Evolutionary conservation across 169 alveolate genomes (phyloP).

Genomic region (Plasmodium gonderi): DNA sequence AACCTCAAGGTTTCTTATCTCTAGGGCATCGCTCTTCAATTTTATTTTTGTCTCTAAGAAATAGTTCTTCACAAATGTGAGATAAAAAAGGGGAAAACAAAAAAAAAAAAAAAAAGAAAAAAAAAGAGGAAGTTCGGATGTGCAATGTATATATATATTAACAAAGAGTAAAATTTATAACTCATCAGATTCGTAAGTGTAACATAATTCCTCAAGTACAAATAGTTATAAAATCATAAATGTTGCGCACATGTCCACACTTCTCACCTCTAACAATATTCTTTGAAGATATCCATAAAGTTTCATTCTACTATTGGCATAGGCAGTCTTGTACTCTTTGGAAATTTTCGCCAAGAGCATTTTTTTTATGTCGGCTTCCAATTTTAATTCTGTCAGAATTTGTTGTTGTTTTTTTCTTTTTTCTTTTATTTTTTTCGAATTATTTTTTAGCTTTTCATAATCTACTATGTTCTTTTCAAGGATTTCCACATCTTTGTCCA

Average conservation of each 20-base stretch:
- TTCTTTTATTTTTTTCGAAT: conserved; percentile 43
- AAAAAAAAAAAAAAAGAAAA: no score
- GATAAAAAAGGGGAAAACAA: no score
- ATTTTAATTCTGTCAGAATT: conserved; percentile 37
- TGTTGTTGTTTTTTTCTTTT: conserved; percentile 60
- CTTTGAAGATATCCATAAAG: conserved; percentile 21
- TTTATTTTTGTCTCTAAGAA: conserved; percentile 60
- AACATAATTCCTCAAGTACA: background rate
- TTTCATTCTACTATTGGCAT: conserved; percentile 15
- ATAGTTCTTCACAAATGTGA: conserved; percentile 14
- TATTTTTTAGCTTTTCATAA: conserved; percentile 45
- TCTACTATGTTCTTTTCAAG: conserved; percentile 25
- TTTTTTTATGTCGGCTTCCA: conserved; percentile 48
- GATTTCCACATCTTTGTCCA: conserved; percentile 19
- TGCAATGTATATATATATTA: background rate
- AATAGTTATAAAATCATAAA: background rate
- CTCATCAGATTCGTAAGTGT: no score
- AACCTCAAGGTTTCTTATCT: conserved; percentile 27
- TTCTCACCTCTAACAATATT: conserved; percentile 38
- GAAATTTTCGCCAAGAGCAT: conserved; percentile 31
- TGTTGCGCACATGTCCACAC: background rate
- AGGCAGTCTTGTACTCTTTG: conserved; percentile 12
- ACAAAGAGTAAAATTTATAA: background rate
- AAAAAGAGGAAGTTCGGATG: background rate
- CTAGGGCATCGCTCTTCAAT: conserved; percentile 51